Conservation (phyloP, 257 asterid genomes). For the Solanum piurae region DNA sequence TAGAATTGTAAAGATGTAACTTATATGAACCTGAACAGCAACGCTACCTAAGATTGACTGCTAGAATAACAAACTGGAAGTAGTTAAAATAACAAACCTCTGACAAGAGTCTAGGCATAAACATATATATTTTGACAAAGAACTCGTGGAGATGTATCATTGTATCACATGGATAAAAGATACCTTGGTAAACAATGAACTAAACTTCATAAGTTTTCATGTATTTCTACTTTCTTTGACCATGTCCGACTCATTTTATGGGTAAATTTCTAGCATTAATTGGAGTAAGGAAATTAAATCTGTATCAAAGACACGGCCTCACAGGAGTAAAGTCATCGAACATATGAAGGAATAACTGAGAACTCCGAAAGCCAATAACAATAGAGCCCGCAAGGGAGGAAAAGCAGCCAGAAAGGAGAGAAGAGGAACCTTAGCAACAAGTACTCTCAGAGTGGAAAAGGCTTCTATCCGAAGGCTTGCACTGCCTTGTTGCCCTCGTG, state of each 20-base stretch:
- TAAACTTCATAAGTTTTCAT: not conserved
- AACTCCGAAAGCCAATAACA: not conserved
- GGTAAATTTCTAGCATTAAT: not conserved
- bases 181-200: not conserved
- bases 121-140: not conserved
- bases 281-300: not conserved
- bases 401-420: slow-evolving; percentile 1
- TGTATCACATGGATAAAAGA: not conserved
- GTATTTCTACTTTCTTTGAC: not conserved
- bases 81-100: not conserved
- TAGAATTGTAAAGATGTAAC: not conserved
- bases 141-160: not conserved
- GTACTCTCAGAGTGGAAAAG: slow-evolving; percentile 62
- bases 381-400: not conserved
- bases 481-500: slow-evolving; percentile 85
- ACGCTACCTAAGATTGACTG: not conserved
- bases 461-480: slow-evolving; percentile 81
- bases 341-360: not conserved
- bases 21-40: not conserved
- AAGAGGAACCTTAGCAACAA: slow-evolving; percentile 67
- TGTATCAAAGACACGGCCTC: not conserved
- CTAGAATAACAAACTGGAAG: not conserved
- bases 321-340: not conserved
- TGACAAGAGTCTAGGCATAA: not conserved
- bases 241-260: not conserved